Evolutionary conservation across 768 basidiomycete genomes (phyloP).

Genomic region (Holtermannia corniformis): DNA sequence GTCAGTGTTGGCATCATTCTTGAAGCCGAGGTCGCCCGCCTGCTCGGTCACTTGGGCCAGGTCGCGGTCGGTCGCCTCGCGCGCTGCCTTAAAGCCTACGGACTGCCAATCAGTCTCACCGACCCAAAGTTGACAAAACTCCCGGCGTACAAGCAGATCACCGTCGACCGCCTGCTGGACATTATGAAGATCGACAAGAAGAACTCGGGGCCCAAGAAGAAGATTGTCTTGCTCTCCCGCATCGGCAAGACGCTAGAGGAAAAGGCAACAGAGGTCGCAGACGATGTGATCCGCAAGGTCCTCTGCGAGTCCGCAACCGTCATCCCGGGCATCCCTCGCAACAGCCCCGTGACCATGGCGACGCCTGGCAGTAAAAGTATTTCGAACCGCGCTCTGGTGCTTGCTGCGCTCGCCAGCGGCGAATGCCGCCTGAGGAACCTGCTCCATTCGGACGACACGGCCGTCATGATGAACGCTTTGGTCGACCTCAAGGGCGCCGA

Average conservation of each 20-base stretch:
- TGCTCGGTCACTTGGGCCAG: conserved; percentile 77
- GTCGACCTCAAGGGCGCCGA: conserved; percentile 80
- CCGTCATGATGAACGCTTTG: conserved; percentile 97
- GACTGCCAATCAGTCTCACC: conserved; percentile 69
- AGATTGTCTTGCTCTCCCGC: conserved; percentile 78
- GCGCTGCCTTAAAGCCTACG: conserved; percentile 79
- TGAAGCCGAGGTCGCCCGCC: conserved; percentile 86
- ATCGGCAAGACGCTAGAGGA: conserved; percentile 90
- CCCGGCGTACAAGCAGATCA: conserved; percentile 58
- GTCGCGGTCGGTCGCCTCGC: conserved; percentile 84
- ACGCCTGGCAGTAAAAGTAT: conserved; percentile 96
- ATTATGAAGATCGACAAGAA: conserved; percentile 98
- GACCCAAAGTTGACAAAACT: conserved; percentile 69
- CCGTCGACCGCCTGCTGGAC: conserved; percentile 72
- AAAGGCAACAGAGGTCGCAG: conserved; percentile 75
- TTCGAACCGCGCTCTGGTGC: conserved; percentile 84
- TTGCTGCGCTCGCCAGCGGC: conserved; percentile 83
- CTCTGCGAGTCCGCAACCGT: conserved; percentile 73
- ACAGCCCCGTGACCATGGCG: conserved; percentile 57
- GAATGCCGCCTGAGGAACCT: conserved; percentile 81
- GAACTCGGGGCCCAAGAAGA: conserved; percentile 85
- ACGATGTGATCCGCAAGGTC: conserved; percentile 69
- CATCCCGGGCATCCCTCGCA: conserved; percentile 55
- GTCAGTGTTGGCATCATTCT: conserved; percentile 92
- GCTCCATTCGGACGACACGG: conserved; percentile 93